Percentiles rank a stretch among this genome's conserved stretches.
Evolutionary conservation across 108 stramenopile species (phyloP).

Genomic region (Cyclostephanos invisitatus): DNA sequence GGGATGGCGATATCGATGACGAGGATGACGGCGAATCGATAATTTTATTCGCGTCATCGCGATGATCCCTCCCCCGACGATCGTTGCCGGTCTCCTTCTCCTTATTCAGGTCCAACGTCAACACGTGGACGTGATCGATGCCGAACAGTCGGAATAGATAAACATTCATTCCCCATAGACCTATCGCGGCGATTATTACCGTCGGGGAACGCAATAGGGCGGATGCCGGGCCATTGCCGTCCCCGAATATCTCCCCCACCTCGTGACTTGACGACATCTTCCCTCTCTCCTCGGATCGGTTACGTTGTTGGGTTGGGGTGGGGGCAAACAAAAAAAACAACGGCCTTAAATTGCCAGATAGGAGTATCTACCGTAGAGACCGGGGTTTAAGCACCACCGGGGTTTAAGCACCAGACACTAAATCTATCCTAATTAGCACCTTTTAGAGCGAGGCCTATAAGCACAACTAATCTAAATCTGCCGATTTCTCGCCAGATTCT

Average conservation of each 20-base stretch:
- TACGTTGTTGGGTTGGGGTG: neutral
- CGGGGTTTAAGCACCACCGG: too few relatives aligned
- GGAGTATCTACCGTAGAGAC: too few relatives aligned
- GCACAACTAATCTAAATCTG: too few relatives aligned
- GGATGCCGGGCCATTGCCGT: slow-evolving; percentile 73
- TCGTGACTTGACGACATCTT: slow-evolving; percentile 84
- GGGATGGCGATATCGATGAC: slow-evolving; percentile 15
- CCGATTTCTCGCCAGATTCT: too few relatives aligned
- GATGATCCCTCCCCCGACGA: slow-evolving; percentile 35
- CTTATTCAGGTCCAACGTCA: slow-evolving; percentile 71
- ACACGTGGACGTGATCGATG: slow-evolving; percentile 74
- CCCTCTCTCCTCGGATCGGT: neutral
- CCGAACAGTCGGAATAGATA: slow-evolving; percentile 78
- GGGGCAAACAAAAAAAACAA: too few relatives aligned
- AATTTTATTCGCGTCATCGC: slow-evolving; percentile 1
- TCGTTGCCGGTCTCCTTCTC: slow-evolving; percentile 36
- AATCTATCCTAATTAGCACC: too few relatives aligned
- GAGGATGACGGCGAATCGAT: slow-evolving; percentile 3
- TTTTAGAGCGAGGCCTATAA: too few relatives aligned
- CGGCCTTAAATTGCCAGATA: too few relatives aligned
- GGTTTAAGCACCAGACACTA: too few relatives aligned
- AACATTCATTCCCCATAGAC: slow-evolving; percentile 89
- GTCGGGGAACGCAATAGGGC: slow-evolving; percentile 83
- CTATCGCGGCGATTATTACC: slow-evolving; percentile 77
- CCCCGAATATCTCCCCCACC: slow-evolving; percentile 84